Conservation (phyloP, 441 rosid species). For the Erodium moschatum region DNA sequence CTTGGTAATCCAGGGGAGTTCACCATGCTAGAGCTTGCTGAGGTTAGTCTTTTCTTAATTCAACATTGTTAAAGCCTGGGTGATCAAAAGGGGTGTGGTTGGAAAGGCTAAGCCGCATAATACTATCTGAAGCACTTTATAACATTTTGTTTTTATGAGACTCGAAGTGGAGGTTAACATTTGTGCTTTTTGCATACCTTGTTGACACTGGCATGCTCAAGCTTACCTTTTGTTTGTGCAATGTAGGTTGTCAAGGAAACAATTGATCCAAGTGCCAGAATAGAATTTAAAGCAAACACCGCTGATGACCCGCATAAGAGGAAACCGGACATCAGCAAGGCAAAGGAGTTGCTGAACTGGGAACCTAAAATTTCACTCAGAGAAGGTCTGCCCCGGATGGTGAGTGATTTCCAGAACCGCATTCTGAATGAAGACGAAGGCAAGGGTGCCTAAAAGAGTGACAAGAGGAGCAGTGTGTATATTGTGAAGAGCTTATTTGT, state of each 20-base stretch:
- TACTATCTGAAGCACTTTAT: neutral
- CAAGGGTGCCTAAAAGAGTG: slow-evolving; percentile 36
- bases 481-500: slow-evolving; percentile 28
- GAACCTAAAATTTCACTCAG: slow-evolving; percentile 71
- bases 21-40: slow-evolving; percentile 95
- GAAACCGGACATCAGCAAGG: slow-evolving; percentile 89
- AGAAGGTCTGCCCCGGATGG: slow-evolving; percentile 59
- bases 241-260: slow-evolving; percentile 75
- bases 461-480: slow-evolving; percentile 27
- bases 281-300: slow-evolving; percentile 81
- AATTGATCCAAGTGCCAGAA: slow-evolving; percentile 82
- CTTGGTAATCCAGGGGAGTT: slow-evolving; percentile 34
- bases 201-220: neutral
- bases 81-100: too few relatives aligned
- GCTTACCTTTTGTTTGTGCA: neutral
- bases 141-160: neutral
- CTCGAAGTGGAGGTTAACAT: neutral
- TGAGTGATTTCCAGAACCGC: too few relatives aligned
- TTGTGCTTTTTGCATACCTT: neutral
- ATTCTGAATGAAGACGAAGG: slow-evolving; percentile 61
- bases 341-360: slow-evolving; percentile 85
- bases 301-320: slow-evolving; percentile 94
- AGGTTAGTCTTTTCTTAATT: slow-evolving; percentile 41
- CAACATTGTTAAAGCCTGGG: neutral
- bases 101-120: too few relatives aligned